A percentile compares a stretch with the other conserved stretches of the same genome.
Conservation (phyloP, 345 rosid species). For the Citrus cavaleriei region DNA sequence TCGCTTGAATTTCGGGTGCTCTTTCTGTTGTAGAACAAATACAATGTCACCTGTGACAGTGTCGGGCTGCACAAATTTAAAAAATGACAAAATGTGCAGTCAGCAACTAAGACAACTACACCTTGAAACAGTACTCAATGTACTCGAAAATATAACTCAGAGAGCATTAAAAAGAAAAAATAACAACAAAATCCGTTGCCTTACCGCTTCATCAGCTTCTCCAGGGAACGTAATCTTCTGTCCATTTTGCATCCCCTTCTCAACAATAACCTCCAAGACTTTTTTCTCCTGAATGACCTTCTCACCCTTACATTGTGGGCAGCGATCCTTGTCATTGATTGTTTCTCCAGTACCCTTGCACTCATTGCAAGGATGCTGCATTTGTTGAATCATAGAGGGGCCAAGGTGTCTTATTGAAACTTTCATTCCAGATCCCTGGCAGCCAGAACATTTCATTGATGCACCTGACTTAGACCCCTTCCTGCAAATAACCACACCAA, state of each 20-base stretch:
- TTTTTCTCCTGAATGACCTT: constrained; percentile 69
- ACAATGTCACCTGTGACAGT: constrained; percentile 71
- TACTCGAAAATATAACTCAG: neutral
- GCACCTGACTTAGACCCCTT: constrained; percentile 81
- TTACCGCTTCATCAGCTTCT: constrained; percentile 79
- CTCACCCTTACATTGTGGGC: constrained; percentile 72
- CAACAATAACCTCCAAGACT: constrained; percentile 64
- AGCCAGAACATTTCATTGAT: constrained; percentile 59
- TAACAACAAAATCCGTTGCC: neutral
- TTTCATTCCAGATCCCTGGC: constrained; percentile 78
- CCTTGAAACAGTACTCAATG: neutral
- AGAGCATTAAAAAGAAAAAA: neutral
- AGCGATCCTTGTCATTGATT: constrained; percentile 64
- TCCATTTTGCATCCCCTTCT: constrained; percentile 73
- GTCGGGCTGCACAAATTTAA: constrained; percentile 50
- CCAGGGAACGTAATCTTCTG: constrained; percentile 70
- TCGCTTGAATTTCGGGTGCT: constrained; percentile 66
- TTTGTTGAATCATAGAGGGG: constrained; percentile 73
- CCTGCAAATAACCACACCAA: constrained; percentile 28
- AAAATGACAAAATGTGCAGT: neutral
- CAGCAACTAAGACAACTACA: neutral
- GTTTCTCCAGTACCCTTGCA: constrained; percentile 75
- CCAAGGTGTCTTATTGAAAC: constrained; percentile 70
- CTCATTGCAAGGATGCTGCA: constrained; percentile 80
- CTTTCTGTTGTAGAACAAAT: constrained; percentile 63